Conservation (phyloP, 768 basidiomycete species). For the Strobilomyces dryophilus region DNA sequence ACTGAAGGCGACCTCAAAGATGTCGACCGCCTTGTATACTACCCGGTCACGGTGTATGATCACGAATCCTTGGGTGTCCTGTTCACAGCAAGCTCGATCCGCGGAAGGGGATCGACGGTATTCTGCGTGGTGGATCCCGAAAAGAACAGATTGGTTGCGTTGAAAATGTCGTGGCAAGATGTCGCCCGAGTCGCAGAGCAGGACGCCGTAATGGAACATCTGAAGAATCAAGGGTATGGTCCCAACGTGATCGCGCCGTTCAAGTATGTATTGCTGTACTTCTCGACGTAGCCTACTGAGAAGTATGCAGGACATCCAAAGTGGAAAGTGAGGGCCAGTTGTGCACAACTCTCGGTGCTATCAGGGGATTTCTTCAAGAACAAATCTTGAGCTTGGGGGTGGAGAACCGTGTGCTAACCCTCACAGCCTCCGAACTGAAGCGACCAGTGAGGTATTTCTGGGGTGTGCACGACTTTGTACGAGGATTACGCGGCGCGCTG, state of each 20-base stretch:
- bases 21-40: not conserved
- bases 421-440: slow-evolving; percentile 2
- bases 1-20: not conserved
- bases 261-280: not conserved
- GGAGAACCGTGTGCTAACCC: not conserved
- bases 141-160: too few relatives aligned
- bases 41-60: not conserved
- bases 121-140: not conserved
- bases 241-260: not conserved
- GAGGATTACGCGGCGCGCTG: too few relatives aligned
- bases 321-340: not conserved
- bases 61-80: not conserved
- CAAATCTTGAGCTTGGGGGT: not conserved
- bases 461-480: slow-evolving; percentile 1
- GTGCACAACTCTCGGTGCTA: not conserved
- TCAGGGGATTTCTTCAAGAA: slow-evolving; percentile 1
- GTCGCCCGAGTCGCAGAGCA: not conserved
- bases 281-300: not conserved
- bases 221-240: not conserved
- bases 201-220: not conserved
- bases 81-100: not conserved
- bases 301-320: not conserved
- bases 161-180: not conserved
- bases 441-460: too few relatives aligned
- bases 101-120: not conserved